Evolutionary conservation across 306 rosid species (phyloP), one percentile per base, ranked within the genome.

Genomic region (Cyclanthera cordifolia): DNA sequence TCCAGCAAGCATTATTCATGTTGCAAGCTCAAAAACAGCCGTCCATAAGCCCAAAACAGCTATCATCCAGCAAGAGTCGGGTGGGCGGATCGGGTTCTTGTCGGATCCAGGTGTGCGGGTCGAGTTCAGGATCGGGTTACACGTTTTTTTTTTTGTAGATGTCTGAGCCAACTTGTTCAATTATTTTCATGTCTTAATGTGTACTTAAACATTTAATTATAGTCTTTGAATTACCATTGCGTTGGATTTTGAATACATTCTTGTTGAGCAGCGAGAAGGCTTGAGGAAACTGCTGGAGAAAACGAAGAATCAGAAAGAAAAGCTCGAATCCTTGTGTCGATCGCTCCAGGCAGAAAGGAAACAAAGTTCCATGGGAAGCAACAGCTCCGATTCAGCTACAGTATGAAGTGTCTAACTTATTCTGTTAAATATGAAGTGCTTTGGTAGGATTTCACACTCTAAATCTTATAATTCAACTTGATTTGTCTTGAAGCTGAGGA

Each of bases 261-360:
- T 75, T 71, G 49, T 67, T 63, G 83, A 46, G 70, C 94, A 89
- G 98, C 94, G 91, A 8, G 95, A 84, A 76, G 82, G 78, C 65
- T 53, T 92, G 82, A 92, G 87, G 85, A 92, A 89, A 73, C 95
- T 83, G 52, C 77, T 93, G 76, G 89, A 82, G 83, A 93, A 81
- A 81, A 84, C 90, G 0, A 87, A 87, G 82, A 89, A 87, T 28
- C 95, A 93, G 85, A 93, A 93, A 70, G 94, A 83, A 53, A 93
- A 79, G 76, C 92, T 93, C 0, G 98, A 89, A 75, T 89, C 96
- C 0, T 63, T 93, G 78, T 93, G 98, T 78, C 73, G 96, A 65
- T 93, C 87, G 2, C 96, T 93, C 67, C 95, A 84, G 79, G 98
- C 96, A 55, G 98, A 93, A 74, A 85, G 96, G 87, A 93, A 87